Evolutionary conservation across 176 grass and related monocot genomes (phyloP).

Genomic region (Phoenix roebelenii): DNA sequence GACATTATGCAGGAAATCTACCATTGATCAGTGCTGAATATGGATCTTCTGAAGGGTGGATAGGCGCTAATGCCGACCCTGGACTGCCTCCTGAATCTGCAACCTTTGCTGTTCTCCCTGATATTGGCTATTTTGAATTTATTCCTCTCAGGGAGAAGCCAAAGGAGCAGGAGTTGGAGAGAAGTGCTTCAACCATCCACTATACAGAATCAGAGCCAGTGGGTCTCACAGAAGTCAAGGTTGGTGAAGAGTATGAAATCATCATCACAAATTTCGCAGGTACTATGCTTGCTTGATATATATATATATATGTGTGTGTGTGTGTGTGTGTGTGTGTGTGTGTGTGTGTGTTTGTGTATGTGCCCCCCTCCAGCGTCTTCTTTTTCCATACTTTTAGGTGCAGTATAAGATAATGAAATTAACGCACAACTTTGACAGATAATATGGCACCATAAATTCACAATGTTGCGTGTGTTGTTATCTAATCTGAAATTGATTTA

Average conservation of each 20-base stretch:
- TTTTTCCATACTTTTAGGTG: no score
- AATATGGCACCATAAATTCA: no score
- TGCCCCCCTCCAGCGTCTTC: no score
- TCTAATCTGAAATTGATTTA: no score
- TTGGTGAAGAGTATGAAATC: slow-evolving; percentile 79
- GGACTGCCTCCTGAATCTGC: slow-evolving; percentile 39
- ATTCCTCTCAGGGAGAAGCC: slow-evolving; percentile 31
- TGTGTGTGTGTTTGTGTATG: no score
- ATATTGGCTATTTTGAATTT: slow-evolving; percentile 93
- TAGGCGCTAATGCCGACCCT: slow-evolving; percentile 63
- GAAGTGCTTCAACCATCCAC: slow-evolving; percentile 3
- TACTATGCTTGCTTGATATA: slow-evolving; percentile 6
- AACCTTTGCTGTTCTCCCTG: slow-evolving; percentile 70
- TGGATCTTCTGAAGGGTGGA: slow-evolving; percentile 78
- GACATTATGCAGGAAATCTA: slow-evolving; percentile 64
- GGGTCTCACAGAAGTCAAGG: slow-evolving; percentile 53
- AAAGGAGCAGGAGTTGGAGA: background rate
- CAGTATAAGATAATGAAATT: no score
- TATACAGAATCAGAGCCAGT: slow-evolving; percentile 42
- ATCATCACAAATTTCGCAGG: slow-evolving; percentile 88
- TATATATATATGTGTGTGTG: no score
- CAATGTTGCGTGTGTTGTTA: no score
- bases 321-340: no score
- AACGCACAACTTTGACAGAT: no score
- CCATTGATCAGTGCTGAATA: slow-evolving; percentile 79